These are phyloP conservation scores for Tylopilus subfusipes DNA, from an alignment of 768 basidiomycete species.

Conservation along the genomic window DNA sequence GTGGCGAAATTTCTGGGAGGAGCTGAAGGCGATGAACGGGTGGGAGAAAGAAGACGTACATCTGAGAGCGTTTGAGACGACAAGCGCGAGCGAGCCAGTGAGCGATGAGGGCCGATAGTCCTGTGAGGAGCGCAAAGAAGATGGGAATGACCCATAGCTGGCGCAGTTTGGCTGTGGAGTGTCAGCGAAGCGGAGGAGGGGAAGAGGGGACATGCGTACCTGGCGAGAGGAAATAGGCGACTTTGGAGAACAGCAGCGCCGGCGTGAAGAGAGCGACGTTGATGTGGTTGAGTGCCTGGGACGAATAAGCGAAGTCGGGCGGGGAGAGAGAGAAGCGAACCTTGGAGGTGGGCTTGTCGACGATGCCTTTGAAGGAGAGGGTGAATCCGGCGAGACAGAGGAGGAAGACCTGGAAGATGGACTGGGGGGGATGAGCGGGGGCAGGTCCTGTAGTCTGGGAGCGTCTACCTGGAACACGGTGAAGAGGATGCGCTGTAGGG, in stretches of 20 bases:
- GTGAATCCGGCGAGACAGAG: constrained; percentile 81
- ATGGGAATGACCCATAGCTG: constrained; percentile 86
- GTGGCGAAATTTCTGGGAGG: constrained; percentile 64
- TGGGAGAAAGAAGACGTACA: constrained; percentile 40
- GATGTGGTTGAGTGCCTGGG: constrained; percentile 70
- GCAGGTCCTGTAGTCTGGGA: no score
- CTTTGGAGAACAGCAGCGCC: constrained; percentile 87
- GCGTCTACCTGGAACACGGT: constrained; percentile 30
- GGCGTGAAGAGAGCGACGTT: constrained; percentile 91
- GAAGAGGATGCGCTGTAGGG: constrained; percentile 17
- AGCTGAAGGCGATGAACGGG: not conserved
- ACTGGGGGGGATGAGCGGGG: constrained; percentile 40
- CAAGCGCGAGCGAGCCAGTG: constrained; percentile 59
- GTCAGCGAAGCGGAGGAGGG: not conserved
- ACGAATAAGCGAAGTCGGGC: not conserved
- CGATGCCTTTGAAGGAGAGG: constrained; percentile 72
- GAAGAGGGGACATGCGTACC: constrained; percentile 36
- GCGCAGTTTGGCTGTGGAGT: constrained; percentile 56
- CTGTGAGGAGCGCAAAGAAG: constrained; percentile 77
- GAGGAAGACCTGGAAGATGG: constrained; percentile 85
- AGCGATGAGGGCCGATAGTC: constrained; percentile 66
- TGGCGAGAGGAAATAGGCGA: constrained; percentile 88
- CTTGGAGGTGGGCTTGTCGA: constrained; percentile 89
- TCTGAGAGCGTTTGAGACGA: constrained; percentile 71
- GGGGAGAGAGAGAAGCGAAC: constrained; percentile 33